phyloP scores from a whole-genome alignment of 2,329 filamentous ascomycete species.

The Pseudocercospora musae region DNA sequence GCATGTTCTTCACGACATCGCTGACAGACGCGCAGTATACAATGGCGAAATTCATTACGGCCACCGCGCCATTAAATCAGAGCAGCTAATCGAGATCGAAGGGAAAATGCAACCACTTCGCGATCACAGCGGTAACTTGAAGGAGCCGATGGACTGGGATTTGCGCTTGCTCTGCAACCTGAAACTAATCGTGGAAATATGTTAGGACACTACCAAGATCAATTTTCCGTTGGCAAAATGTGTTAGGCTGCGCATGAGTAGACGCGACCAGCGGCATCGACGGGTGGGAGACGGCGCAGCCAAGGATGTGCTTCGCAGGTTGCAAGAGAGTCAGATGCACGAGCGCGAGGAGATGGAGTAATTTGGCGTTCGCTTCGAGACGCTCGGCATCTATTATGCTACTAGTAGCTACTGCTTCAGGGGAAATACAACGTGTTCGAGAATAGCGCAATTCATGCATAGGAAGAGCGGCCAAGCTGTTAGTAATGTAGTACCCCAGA shows the following conservation, averaged over 20 bases:
- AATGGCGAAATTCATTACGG: neutral
- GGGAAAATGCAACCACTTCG: neutral
- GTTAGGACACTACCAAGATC: neutral
- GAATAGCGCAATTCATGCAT: neutral
- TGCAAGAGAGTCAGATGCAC: neutral
- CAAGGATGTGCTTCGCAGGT: neutral
- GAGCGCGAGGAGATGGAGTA: neutral
- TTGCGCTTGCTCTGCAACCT: neutral
- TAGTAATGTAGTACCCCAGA: neutral
- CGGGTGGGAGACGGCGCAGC: neutral
- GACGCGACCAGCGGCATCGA: neutral
- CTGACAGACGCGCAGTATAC: neutral
- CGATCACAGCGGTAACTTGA: neutral
- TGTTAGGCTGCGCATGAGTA: neutral
- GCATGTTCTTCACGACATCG: no score
- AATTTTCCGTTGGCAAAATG: neutral
- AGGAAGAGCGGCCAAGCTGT: neutral
- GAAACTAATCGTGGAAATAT: neutral
- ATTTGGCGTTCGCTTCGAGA: neutral
- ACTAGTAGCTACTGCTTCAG: no score
- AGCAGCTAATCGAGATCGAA: neutral
- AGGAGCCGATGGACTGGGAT: neutral
- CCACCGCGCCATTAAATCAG: neutral
- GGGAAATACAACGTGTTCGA: neutral
- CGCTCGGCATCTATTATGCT: neutral